Percentiles rank a stretch among this genome's conserved stretches.
These are phyloP conservation scores for Rhodomyrtus tomentosa DNA, from an alignment of 345 rosid species.

Conservation along the genomic window DNA sequence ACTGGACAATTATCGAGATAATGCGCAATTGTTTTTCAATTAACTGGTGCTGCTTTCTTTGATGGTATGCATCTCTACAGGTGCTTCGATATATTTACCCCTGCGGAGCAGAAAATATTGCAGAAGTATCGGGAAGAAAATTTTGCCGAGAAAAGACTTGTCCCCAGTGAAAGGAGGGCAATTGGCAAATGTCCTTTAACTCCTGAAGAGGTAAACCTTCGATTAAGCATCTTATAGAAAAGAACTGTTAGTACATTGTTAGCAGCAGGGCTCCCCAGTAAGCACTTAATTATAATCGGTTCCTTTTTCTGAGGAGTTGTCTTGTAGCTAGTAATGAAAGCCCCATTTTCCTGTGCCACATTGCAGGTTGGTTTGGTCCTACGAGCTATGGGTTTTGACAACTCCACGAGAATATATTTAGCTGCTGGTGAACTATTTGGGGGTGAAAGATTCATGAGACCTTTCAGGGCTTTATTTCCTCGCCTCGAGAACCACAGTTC, in stretches of 20 bases:
- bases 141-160: conserved; percentile 64
- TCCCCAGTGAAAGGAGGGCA: conserved; percentile 66
- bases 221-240: not conserved
- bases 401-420: conserved; percentile 79
- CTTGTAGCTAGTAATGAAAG: not conserved
- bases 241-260: not conserved
- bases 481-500: conserved; percentile 90
- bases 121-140: conserved; percentile 75
- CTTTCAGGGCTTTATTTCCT: conserved; percentile 71
- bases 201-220: conserved; percentile 36
- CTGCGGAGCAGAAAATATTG: conserved; percentile 61
- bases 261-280: not conserved
- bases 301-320: not conserved
- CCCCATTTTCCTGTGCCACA: not conserved
- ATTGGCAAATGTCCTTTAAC: conserved; percentile 88
- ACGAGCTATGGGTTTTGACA: conserved; percentile 83
- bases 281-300: not conserved
- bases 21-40: not conserved
- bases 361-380: conserved; percentile 88
- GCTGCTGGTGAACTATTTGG: conserved; percentile 98
- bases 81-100: conserved; percentile 86
- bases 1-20: not conserved
- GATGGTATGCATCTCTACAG: conserved; percentile 15
- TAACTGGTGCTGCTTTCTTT: not conserved
- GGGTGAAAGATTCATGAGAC: conserved; percentile 83